Evolutionary conservation across 305 asterid genomes (phyloP).

Genomic region (Ruellia speciosa): DNA sequence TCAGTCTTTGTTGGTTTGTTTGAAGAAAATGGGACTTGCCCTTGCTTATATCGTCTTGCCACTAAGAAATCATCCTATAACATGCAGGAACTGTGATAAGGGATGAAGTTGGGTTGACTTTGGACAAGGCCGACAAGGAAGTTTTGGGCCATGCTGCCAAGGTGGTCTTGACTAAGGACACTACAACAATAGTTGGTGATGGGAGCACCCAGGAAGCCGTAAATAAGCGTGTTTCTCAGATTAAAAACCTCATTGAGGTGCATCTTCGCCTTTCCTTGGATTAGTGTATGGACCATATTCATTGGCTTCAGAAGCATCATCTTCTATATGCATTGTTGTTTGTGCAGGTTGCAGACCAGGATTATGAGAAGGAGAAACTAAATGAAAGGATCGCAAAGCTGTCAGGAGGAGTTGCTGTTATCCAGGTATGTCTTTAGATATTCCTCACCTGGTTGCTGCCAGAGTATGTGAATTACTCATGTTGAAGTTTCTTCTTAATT

Average conservation of each 20-base stretch:
- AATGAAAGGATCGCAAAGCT: constrained; percentile 83
- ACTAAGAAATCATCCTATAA: not conserved
- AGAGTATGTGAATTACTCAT: not conserved
- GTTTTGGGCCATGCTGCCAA: constrained; percentile 88
- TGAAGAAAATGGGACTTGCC: not conserved
- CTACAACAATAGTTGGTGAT: constrained; percentile 81
- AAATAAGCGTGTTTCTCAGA: constrained; percentile 63
- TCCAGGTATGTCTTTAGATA: constrained; percentile 40
- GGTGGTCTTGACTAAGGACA: constrained; percentile 72
- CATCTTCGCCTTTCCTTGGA: constrained; percentile 2
- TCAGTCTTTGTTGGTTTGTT: no score
- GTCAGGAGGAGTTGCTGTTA: constrained; percentile 90
- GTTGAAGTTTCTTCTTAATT: not conserved
- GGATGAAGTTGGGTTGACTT: constrained; percentile 64
- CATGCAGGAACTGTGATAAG: constrained; percentile 74
- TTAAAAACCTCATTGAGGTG: constrained; percentile 73
- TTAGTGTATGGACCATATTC: not conserved
- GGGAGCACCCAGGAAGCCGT: constrained; percentile 88
- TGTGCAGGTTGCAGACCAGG: constrained; percentile 69
- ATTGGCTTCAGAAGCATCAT: not conserved
- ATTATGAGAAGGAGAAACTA: constrained; percentile 71
- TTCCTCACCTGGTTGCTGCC: not conserved
- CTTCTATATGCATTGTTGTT: not conserved
- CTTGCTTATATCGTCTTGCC: not conserved
- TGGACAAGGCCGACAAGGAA: constrained; percentile 70